A percentile compares a stretch with the other conserved stretches of the same genome.
phyloP scores from a whole-genome alignment of 108 stramenopile genomes.

The Mediolabrus comicus region DNA sequence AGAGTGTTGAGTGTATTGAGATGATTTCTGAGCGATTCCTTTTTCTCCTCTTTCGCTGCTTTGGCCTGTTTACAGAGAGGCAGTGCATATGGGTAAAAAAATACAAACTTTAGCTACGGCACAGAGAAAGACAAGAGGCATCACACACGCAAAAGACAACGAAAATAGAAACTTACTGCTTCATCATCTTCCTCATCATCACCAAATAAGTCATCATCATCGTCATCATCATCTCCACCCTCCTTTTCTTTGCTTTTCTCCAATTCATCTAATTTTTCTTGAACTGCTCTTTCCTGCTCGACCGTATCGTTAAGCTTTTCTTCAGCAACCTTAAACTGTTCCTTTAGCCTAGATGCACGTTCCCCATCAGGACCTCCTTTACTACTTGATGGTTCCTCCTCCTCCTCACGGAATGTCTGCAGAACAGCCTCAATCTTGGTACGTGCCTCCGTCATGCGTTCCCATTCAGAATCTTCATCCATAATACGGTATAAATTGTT shows the following conservation, averaged over 20 bases:
- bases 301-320: conserved; percentile 60
- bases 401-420: conserved; percentile 34
- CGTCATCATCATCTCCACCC: conserved; percentile 36
- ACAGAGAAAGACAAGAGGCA: background rate
- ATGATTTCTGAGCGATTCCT: conserved; percentile 49
- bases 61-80: conserved; percentile 44
- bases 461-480: conserved; percentile 86
- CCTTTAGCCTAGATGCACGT: conserved; percentile 47
- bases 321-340: conserved; percentile 51
- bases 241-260: conserved; percentile 34
- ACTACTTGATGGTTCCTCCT: conserved; percentile 34
- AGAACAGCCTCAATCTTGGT: conserved; percentile 66
- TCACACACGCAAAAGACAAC: background rate
- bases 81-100: too few relatives aligned
- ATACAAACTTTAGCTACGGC: too few relatives aligned
- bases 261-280: conserved; percentile 60
- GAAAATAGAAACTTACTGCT: conserved; percentile 42
- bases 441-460: conserved; percentile 62
- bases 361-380: conserved; percentile 6
- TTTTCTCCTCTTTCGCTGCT: conserved; percentile 54
- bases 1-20: conserved; percentile 60
- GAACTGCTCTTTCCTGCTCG: conserved; percentile 55
- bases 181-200: conserved; percentile 64
- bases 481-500: conserved; percentile 74
- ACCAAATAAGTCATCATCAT: conserved; percentile 47